These are phyloP conservation scores for Straminergon stramineum DNA, from an alignment of 225 moss, liverwort and hornwort species.

Conservation along the genomic window DNA sequence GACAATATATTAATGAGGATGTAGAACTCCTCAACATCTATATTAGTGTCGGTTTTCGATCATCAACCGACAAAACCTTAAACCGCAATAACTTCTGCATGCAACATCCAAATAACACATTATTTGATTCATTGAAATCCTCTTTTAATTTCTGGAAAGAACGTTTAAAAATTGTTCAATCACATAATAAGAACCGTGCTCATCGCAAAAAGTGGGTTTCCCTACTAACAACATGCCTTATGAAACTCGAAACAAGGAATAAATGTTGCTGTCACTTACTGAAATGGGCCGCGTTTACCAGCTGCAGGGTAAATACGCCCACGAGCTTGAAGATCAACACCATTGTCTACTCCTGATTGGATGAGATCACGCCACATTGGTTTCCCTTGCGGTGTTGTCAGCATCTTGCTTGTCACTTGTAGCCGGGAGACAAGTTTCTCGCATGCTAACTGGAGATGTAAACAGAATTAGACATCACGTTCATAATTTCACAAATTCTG, in stretches of 20 bases:
- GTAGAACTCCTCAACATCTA: neutral
- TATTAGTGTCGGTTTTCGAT: neutral
- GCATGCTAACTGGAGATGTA: constrained; percentile 46
- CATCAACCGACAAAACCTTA: neutral
- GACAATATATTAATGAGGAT: neutral
- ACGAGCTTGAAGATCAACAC: constrained; percentile 72
- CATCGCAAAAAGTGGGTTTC: neutral
- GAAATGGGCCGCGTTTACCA: constrained; percentile 32
- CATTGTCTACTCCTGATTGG: constrained; percentile 30
- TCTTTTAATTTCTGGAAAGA: neutral
- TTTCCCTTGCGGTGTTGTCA: constrained; percentile 21
- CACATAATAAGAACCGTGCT: neutral
- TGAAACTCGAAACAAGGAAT: neutral
- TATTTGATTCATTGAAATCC: neutral
- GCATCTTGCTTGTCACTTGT: constrained; percentile 22
- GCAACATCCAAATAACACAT: neutral
- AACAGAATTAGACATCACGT: neutral
- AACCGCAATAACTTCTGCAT: neutral
- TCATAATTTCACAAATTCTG: neutral
- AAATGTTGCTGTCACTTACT: constrained; percentile 30
- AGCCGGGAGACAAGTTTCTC: constrained; percentile 55
- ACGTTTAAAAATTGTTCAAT: neutral
- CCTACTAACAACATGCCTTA: neutral
- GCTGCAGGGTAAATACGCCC: constrained; percentile 42
- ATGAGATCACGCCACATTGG: constrained; percentile 66